Base-by-base conservation (phyloP, 2,329 filamentous ascomycete genomes). In the Diaporthe vexans region DNA sequence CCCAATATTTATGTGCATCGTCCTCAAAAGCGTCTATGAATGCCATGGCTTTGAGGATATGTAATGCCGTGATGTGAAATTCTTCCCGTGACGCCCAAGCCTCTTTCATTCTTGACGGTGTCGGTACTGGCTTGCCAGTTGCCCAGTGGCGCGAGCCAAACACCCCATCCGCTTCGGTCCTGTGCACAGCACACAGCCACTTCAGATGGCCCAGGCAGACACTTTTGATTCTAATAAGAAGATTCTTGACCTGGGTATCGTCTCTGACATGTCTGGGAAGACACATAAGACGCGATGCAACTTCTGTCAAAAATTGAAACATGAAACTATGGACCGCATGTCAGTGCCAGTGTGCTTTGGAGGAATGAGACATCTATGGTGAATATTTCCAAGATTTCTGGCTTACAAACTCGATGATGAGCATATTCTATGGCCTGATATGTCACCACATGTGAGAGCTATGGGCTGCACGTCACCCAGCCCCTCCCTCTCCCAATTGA, bases 331-430 rank as follows among this genome's bases (percentile, higher is more conserved):
- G 24, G 17, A 9, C 1, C 10, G 11, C n/a, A 1, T 1, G 21
- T 51, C n/a, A n/a, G n/a, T n/a, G n/a, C n/a, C 15, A 54, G 26
- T 4, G 11, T 46, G 46, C 13, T 21, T 17, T 29, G 15, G 9
- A 43, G 17, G 4, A 1, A 37, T 8, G n/a, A 19, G 8, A 1
- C 17, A 21, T 35, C 3, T 29, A 29, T 29, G 29, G 29, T 1
- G 1, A 6, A 26, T 4, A 5, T 8, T 1, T 37, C 2, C 9
- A 2, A 11, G 35, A 21, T n/a, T 17, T 2, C 13, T 33, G 13
- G 52, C 74, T 51, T 70, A 77, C 74, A 75, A 77, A 24, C 76
- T 76, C 11, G 74, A 68, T 5, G 69, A 73, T 17, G 63, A 63
- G 43, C 51, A 58, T 24, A 77, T 35, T 7, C 69, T 61, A 56